A percentile compares a stretch with the other conserved stretches of the same genome.
Evolutionary conservation across 352 stramenopile genomes (phyloP).

Genomic region (Phytophthora idaei): DNA sequence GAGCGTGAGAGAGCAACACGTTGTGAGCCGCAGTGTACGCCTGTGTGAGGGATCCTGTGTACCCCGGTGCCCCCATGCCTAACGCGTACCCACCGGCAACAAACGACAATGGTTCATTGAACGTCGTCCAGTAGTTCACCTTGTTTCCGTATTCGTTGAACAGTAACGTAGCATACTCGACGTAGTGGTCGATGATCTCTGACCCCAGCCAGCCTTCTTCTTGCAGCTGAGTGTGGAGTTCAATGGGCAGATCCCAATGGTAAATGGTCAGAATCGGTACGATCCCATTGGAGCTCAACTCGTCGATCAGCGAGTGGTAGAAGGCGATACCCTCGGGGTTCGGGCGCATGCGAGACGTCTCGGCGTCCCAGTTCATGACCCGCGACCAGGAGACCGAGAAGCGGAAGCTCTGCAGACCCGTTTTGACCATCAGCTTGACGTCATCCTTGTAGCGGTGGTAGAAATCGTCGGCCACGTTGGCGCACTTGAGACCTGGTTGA

Average conservation of each 20-base stretch:
- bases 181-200: slow-evolving; percentile 66
- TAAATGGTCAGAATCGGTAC: slow-evolving; percentile 92
- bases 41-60: slow-evolving; percentile 41
- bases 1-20: slow-evolving; percentile 88
- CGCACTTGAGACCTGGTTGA: slow-evolving; percentile 68
- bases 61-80: slow-evolving; percentile 49
- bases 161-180: slow-evolving; percentile 85
- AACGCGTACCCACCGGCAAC: slow-evolving; percentile 50
- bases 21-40: slow-evolving; percentile 79
- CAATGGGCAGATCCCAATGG: slow-evolving; percentile 93
- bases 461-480: slow-evolving; percentile 93
- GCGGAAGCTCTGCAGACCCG: slow-evolving; percentile 92
- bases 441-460: slow-evolving; percentile 92
- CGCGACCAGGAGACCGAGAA: slow-evolving; percentile 94
- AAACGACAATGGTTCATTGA: slow-evolving; percentile 94
- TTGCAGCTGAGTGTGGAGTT: slow-evolving; percentile 72
- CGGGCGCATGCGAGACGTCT: slow-evolving; percentile 44
- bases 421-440: slow-evolving; percentile 89
- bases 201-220: slow-evolving; percentile 58
- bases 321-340: slow-evolving; percentile 90
- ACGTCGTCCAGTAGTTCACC: slow-evolving; percentile 93
- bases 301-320: slow-evolving; percentile 93
- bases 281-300: slow-evolving; percentile 76
- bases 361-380: slow-evolving; percentile 81
- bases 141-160: slow-evolving; percentile 92